Evolutionary conservation across 495 filamentous ascomycete species (phyloP).

Genomic region (Talaromyces thailandensis): DNA sequence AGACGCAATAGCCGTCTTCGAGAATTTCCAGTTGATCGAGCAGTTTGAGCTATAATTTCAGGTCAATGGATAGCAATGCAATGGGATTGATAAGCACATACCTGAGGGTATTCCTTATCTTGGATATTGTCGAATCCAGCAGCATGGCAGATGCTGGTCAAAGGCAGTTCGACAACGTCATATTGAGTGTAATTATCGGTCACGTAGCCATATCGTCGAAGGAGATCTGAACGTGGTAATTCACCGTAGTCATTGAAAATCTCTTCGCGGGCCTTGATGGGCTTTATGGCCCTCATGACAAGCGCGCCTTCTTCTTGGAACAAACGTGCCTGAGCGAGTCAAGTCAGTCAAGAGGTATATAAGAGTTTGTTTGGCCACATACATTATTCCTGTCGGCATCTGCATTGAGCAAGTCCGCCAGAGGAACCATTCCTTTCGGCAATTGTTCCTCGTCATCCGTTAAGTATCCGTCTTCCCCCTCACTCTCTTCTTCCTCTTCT

Average conservation of each 20-base stretch:
- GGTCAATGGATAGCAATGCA: slow-evolving; percentile 4
- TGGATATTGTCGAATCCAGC: slow-evolving; percentile 32
- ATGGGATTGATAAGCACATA: slow-evolving; percentile 11
- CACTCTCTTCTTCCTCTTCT: slow-evolving; percentile 42
- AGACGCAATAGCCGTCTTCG: slow-evolving; percentile 48
- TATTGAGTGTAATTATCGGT: slow-evolving; percentile 64
- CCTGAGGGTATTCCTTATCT: slow-evolving; percentile 33
- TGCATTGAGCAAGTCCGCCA: slow-evolving; percentile 90
- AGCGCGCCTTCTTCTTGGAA: slow-evolving; percentile 58
- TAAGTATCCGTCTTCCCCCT: slow-evolving; percentile 48
- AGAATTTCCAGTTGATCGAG: slow-evolving; percentile 41
- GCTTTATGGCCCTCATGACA: slow-evolving; percentile 56
- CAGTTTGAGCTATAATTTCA: slow-evolving; percentile 27
- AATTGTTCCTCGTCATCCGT: slow-evolving; percentile 58
- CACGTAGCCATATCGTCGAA: slow-evolving; percentile 84
- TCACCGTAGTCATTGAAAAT: slow-evolving; percentile 90
- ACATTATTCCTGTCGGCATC: slow-evolving; percentile 78
- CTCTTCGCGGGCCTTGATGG: slow-evolving; percentile 63
- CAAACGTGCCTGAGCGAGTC: slow-evolving; percentile 45
- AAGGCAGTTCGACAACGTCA: slow-evolving; percentile 74
- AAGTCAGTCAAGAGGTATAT: neutral
- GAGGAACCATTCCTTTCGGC: slow-evolving; percentile 79
- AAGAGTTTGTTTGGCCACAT: slow-evolving; percentile 19
- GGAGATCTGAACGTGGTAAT: slow-evolving; percentile 69
- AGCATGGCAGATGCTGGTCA: slow-evolving; percentile 43